Base-by-base conservation (phyloP, 176 grass and related monocot species). In the Avena atlantica region DNA sequence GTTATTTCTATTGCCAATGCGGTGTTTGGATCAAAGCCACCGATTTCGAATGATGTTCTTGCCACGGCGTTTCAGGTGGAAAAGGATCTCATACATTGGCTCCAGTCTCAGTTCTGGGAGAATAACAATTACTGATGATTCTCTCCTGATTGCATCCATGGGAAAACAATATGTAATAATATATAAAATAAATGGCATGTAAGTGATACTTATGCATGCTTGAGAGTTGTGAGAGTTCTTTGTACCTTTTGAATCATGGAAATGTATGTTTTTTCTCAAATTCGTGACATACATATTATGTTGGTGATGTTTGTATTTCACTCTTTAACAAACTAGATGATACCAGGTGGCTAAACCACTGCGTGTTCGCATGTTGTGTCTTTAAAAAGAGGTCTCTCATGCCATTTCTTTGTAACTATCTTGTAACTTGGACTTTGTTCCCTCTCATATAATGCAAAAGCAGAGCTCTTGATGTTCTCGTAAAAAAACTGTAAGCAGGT, bases 1-100 rank as follows among this genome's bases (percentile, higher is more conserved):
- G 72, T 75, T 75, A 75, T 75, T 75, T 27, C 47, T 25, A 75
- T 75, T 29, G 72, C 72, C 72, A 75, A 75, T 15, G 72, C 72
- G 27, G 72, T 75, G 0, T 75, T 75, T 5, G 72, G 72, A 51
- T 75, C 72, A 25, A 75, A 75, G 7, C 72, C 72, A 52, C 72
- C 72, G 0, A 52, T 75, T 15, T 75, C 72, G 0, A 47, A 75
- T 75, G 72, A 75, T 50, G 47, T 75, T 16, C 8, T 75, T 24
- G 72, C 72, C 6, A 52, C 21, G 3, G 72, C 72, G 8, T 75
- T 75, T 75, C 72, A 75, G 23, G 72, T 75, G 72, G 72, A 75
- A 24, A 51, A 75, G 72, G 23, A 75, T 9, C 23, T 75, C 2
- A 75, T 75, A 15, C 47, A 75, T 9, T 75, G 72, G 72, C 72